Conservation (phyloP, 768 basidiomycete genomes). For the Phylloporus sp. region DNA sequence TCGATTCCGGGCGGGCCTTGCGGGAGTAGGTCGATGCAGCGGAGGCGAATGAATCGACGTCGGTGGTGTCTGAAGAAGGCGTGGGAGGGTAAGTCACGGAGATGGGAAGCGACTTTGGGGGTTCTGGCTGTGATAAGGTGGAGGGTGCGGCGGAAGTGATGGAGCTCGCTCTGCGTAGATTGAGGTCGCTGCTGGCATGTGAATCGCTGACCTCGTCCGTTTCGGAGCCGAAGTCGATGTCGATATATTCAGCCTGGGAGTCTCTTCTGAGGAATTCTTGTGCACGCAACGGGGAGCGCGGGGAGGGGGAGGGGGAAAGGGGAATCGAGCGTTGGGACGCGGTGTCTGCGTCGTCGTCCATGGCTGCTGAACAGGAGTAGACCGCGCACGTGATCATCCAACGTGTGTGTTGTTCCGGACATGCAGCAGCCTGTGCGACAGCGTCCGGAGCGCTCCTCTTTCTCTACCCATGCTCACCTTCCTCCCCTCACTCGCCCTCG, state of each 20-base stretch:
- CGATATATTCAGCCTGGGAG: conserved; percentile 44
- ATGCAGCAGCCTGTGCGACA: too few relatives aligned
- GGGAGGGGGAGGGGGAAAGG: conserved; percentile 56
- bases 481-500: conserved; percentile 12
- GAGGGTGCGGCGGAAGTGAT: conserved; percentile 50
- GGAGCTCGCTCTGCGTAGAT: conserved; percentile 40
- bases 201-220: conserved; percentile 51
- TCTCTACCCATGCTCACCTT: conserved; percentile 18
- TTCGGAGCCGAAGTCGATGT: conserved; percentile 52
- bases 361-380: not conserved
- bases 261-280: conserved; percentile 36
- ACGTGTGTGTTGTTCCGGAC: too few relatives aligned
- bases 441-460: too few relatives aligned
- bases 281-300: conserved; percentile 28
- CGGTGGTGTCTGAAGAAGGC: conserved; percentile 39
- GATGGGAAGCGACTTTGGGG: conserved; percentile 29
- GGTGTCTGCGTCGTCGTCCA: conserved; percentile 55
- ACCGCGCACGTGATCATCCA: conserved; percentile 21
- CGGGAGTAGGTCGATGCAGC: conserved; percentile 48
- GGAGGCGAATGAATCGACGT: conserved; percentile 57
- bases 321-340: conserved; percentile 77
- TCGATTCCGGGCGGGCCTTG: conserved; percentile 76
- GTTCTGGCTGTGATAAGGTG: conserved; percentile 31
- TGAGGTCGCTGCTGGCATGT: conserved; percentile 30
- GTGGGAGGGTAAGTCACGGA: conserved; percentile 59